These are phyloP conservation scores for Tricladium varicosporioides DNA, from an alignment of 2,329 filamentous ascomycete genomes.

Conservation along the genomic window DNA sequence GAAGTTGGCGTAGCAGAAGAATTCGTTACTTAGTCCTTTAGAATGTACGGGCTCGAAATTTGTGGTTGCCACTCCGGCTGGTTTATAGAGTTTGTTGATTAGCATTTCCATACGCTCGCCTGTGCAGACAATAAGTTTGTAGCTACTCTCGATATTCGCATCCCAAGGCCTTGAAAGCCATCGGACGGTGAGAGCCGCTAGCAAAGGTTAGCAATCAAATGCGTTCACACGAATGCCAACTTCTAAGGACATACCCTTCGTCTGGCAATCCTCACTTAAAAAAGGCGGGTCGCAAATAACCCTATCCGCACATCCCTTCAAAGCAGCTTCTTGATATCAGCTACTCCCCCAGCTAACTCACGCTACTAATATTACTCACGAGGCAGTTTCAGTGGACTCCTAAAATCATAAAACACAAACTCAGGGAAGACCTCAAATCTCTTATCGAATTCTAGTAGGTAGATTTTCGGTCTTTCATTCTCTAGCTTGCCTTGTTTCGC, in stretches of 20 bases:
- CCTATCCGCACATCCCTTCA: conserved; percentile 65
- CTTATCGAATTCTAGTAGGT: conserved; percentile 71
- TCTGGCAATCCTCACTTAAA: conserved; percentile 76
- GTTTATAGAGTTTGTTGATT: conserved; percentile 64
- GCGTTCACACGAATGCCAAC: background rate
- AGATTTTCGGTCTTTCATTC: conserved; percentile 52
- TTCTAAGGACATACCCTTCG: conserved; percentile 54
- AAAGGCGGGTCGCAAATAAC: conserved; percentile 79
- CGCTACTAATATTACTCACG: conserved; percentile 37
- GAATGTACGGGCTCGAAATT: conserved; percentile 67
- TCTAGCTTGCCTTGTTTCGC: conserved; percentile 29
- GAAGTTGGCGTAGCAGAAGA: conserved; percentile 77
- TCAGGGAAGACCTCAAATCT: conserved; percentile 73
- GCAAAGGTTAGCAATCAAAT: background rate
- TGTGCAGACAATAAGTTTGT: conserved; percentile 64
- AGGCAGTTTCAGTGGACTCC: conserved; percentile 64
- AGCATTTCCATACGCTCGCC: conserved; percentile 72
- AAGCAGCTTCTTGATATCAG: conserved; percentile 34
- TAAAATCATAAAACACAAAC: conserved; percentile 74
- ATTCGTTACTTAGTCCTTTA: conserved; percentile 77
- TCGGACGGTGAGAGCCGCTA: conserved; percentile 71
- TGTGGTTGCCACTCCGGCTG: conserved; percentile 61
- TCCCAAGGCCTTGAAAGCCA: conserved; percentile 58
- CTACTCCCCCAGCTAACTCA: background rate
- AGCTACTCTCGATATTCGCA: conserved; percentile 6